Evolutionary conservation across 148 eudicot genomes (phyloP).

Genomic region (Polygonum maritimum): DNA sequence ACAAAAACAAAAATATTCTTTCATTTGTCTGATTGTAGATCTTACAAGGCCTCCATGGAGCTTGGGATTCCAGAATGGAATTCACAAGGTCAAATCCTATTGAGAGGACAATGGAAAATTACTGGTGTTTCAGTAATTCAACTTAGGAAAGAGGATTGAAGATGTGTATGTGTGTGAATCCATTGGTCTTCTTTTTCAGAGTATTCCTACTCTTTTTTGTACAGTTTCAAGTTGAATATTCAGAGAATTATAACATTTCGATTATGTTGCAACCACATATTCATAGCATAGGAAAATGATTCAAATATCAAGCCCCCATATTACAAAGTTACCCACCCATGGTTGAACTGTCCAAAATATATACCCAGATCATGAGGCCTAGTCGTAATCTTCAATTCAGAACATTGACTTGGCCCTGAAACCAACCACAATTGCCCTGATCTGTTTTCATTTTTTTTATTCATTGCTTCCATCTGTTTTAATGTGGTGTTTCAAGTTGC

Average conservation of each 20-base stretch:
- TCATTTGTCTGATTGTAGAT: not conserved
- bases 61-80: not conserved
- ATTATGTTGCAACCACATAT: not conserved
- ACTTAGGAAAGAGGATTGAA: not conserved
- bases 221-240: not conserved
- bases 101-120: not conserved
- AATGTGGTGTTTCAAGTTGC: no score
- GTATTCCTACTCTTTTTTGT: not conserved
- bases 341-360: no score
- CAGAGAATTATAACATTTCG: not conserved
- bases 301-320: not conserved
- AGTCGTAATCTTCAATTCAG: not conserved
- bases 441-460: no score
- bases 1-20: not conserved
- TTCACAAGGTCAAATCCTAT: conserved; percentile 2
- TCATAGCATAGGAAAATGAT: not conserved
- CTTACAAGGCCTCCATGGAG: conserved; percentile 6
- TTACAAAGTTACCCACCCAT: not conserved
- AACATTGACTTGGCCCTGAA: not conserved
- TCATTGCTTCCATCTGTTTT: no score
- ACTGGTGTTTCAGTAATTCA: not conserved
- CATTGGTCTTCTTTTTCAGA: not conserved
- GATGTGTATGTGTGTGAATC: not conserved
- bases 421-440: not conserved
- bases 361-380: no score